Conservation (phyloP, 2,329 filamentous ascomycete species). For the Pleurostoma richardsiae region DNA sequence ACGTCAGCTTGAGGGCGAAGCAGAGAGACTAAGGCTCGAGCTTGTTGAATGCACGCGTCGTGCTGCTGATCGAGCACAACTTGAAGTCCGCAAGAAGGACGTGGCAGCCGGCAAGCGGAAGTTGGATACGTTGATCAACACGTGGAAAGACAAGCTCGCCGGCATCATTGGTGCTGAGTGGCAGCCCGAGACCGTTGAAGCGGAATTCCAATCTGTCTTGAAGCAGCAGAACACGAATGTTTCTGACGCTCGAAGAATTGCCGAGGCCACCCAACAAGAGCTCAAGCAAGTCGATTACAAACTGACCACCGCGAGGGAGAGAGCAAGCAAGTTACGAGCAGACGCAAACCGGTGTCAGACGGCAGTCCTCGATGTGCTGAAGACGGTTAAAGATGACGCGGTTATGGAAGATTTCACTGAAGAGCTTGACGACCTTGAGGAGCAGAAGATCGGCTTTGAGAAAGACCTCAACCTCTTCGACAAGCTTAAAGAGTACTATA, state of each 20-base stretch:
- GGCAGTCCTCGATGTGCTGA: slow-evolving; percentile 45
- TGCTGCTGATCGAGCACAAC: slow-evolving; percentile 75
- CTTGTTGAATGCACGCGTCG: slow-evolving; percentile 76
- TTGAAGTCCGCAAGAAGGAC: slow-evolving; percentile 81
- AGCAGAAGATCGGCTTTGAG: slow-evolving; percentile 55
- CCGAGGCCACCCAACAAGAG: slow-evolving; percentile 67
- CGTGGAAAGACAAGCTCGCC: slow-evolving; percentile 68
- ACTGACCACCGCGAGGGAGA: slow-evolving; percentile 60
- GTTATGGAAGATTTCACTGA: slow-evolving; percentile 49
- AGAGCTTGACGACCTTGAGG: slow-evolving; percentile 43
- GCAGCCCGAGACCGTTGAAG: slow-evolving; percentile 65
- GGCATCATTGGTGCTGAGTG: slow-evolving; percentile 61
- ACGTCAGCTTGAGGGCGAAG: slow-evolving; percentile 65
- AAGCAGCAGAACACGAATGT: slow-evolving; percentile 53
- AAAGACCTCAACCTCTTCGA: slow-evolving; percentile 66
- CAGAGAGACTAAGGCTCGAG: slow-evolving; percentile 69
- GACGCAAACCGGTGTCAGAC: slow-evolving; percentile 59
- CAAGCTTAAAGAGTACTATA: slow-evolving; percentile 67
- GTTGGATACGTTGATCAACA: slow-evolving; percentile 70
- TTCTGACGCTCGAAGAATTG: slow-evolving; percentile 60
- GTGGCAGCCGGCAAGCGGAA: slow-evolving; percentile 67
- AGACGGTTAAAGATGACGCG: slow-evolving; percentile 33
- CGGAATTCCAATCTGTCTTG: slow-evolving; percentile 61
- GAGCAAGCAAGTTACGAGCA: slow-evolving; percentile 56
- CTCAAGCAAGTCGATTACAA: slow-evolving; percentile 73